Percentiles rank a stretch among this genome's conserved stretches.
Conservation (phyloP, 495 filamentous ascomycete species). For the Aspergillus hancockii region DNA sequence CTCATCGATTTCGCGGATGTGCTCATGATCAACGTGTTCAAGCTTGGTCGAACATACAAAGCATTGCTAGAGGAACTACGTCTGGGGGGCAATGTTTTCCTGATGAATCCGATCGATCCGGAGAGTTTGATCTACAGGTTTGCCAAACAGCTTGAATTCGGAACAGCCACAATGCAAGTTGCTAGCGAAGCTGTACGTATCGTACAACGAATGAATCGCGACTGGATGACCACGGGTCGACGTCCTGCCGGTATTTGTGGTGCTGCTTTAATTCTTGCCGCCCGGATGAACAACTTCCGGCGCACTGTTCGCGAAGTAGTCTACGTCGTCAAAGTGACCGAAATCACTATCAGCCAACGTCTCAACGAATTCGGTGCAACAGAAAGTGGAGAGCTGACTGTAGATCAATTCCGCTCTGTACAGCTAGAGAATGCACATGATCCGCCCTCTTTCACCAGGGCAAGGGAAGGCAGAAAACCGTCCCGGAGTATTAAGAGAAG, state of each 20-base stretch:
- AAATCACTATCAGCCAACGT: conserved; percentile 83
- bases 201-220: conserved; percentile 86
- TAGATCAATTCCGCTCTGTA: conserved; percentile 80
- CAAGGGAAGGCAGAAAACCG: conserved; percentile 48
- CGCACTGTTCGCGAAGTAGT: conserved; percentile 90
- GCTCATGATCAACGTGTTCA: conserved; percentile 83
- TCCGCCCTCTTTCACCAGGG: conserved; percentile 78
- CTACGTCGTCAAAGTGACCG: conserved; percentile 92
- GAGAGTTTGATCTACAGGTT: conserved; percentile 90
- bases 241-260: conserved; percentile 93
- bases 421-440: conserved; percentile 67
- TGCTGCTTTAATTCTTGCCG: conserved; percentile 89
- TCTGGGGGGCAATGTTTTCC: conserved; percentile 48
- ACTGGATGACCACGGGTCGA: conserved; percentile 94
- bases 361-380: conserved; percentile 87
- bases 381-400: conserved; percentile 73
- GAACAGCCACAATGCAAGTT: conserved; percentile 70
- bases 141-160: conserved; percentile 86
- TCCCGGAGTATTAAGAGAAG: conserved; percentile 37
- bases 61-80: conserved; percentile 67
- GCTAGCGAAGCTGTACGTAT: conserved; percentile 83
- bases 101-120: conserved; percentile 65
- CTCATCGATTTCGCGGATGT: conserved; percentile 94
- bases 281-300: conserved; percentile 96
- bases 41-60: conserved; percentile 82